Percentiles rank a stretch among this genome's conserved stretches.
phyloP scores from a whole-genome alignment of 768 basidiomycete species.

The Podaxis sp. region DNA sequence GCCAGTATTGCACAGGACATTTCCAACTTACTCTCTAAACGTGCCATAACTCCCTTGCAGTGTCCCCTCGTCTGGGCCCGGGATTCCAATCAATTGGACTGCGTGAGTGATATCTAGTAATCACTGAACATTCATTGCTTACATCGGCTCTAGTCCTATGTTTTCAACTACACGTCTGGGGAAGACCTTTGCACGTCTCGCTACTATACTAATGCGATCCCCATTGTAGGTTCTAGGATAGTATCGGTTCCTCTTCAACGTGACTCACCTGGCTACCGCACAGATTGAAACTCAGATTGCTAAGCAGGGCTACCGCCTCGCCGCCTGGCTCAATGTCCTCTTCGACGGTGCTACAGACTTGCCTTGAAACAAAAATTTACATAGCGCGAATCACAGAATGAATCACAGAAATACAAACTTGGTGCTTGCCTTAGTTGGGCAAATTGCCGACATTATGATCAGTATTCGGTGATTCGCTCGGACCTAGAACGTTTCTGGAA shows the following conservation, averaged over 20 bases:
- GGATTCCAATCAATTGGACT: constrained; percentile 42
- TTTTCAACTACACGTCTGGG: constrained; percentile 35
- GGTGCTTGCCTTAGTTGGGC: neutral
- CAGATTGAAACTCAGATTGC: constrained; percentile 44
- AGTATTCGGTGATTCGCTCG: neutral
- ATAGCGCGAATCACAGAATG: neutral
- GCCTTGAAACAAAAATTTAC: constrained; percentile 22
- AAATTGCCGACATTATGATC: neutral
- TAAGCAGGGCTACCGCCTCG: constrained; percentile 43
- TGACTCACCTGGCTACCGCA: neutral
- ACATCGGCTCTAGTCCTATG: constrained; percentile 27
- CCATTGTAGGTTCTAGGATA: constrained; percentile 23
- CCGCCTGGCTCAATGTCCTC: constrained; percentile 46
- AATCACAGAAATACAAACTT: neutral
- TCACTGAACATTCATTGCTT: neutral
- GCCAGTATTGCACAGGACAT: constrained; percentile 29
- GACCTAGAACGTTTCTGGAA: neutral
- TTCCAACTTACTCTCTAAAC: constrained; percentile 20
- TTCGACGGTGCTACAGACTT: constrained; percentile 36
- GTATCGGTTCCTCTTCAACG: neutral
- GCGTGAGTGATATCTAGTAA: constrained; percentile 23
- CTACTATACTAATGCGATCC: constrained; percentile 32
- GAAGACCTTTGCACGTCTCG: constrained; percentile 41
- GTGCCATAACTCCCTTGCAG: constrained; percentile 33
- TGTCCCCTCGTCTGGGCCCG: constrained; percentile 46